Percentiles rank a stretch among this genome's conserved stretches.
Evolutionary conservation across 2,329 filamentous ascomycete species (phyloP).

Genomic region (Botrytis squamosa): DNA sequence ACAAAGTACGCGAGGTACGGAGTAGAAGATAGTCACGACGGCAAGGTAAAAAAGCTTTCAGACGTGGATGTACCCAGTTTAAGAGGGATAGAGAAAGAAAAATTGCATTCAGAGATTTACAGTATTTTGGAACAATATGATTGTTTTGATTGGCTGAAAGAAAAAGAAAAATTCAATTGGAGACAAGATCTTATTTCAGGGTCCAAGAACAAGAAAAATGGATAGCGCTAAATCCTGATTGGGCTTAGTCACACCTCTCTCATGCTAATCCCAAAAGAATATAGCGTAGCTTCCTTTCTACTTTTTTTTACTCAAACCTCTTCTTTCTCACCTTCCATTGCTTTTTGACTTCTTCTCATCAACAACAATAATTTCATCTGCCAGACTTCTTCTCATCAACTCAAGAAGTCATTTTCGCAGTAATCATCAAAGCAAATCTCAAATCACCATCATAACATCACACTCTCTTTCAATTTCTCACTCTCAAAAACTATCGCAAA

Average conservation of each 20-base stretch:
- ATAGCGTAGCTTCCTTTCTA: conserved; percentile 10
- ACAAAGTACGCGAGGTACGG: neutral
- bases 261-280: neutral
- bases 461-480: conserved; percentile 24
- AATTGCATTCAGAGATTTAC: conserved; percentile 15
- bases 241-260: neutral
- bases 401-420: conserved; percentile 26
- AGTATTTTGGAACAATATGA: conserved; percentile 9
- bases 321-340: conserved; percentile 20
- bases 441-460: conserved; percentile 22
- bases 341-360: conserved; percentile 19
- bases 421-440: conserved; percentile 19
- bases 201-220: conserved; percentile 9
- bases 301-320: conserved; percentile 27
- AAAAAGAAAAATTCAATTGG: neutral
- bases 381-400: conserved; percentile 30
- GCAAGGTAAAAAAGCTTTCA: neutral
- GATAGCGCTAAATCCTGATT: neutral
- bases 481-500: conserved; percentile 20
- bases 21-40: neutral
- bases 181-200: neutral
- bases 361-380: conserved; percentile 27
- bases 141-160: conserved; percentile 4
- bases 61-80: neutral
- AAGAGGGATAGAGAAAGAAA: neutral